Evolutionary conservation across 2,329 filamentous ascomycete species (phyloP).

Genomic region (Gaeumannomyces sp.): DNA sequence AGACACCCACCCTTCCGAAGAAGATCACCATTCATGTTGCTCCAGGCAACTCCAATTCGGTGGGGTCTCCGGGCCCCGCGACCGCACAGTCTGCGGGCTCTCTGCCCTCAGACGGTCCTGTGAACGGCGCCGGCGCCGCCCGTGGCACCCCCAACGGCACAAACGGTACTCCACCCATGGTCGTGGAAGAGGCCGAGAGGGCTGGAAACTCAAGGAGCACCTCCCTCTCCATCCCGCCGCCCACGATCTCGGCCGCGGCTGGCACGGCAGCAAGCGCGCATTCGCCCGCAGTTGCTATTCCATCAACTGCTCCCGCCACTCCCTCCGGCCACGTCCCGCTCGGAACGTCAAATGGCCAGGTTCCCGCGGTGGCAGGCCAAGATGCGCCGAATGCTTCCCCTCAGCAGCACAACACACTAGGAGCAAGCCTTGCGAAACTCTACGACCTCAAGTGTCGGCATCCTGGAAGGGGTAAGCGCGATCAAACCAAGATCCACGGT

Average conservation of each 20-base stretch:
- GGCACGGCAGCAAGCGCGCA: background rate
- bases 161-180: background rate
- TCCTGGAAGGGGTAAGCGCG: slow-evolving; percentile 35
- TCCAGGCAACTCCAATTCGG: slow-evolving; percentile 46
- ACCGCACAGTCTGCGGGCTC: slow-evolving; percentile 28
- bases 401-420: slow-evolving; percentile 17
- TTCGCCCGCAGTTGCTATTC: background rate
- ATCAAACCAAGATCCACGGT: background rate
- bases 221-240: background rate
- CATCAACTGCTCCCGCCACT: background rate
- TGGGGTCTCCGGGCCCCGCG: slow-evolving; percentile 43
- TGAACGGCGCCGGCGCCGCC: slow-evolving; percentile 13
- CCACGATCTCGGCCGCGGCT: background rate
- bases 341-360: slow-evolving; percentile 23
- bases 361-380: slow-evolving; percentile 4
- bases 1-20: slow-evolving; percentile 42
- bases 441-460: slow-evolving; percentile 30
- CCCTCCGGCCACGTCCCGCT: slow-evolving; percentile 17
- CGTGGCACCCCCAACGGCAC: slow-evolving; percentile 16
- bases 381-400: background rate
- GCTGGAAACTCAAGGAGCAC: background rate
- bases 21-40: slow-evolving; percentile 69
- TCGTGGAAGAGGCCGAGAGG: background rate
- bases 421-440: slow-evolving; percentile 24
- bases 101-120: slow-evolving; percentile 13